Conservation (phyloP, 108 stramenopile species). For the Pelagomonas calceolata region DNA sequence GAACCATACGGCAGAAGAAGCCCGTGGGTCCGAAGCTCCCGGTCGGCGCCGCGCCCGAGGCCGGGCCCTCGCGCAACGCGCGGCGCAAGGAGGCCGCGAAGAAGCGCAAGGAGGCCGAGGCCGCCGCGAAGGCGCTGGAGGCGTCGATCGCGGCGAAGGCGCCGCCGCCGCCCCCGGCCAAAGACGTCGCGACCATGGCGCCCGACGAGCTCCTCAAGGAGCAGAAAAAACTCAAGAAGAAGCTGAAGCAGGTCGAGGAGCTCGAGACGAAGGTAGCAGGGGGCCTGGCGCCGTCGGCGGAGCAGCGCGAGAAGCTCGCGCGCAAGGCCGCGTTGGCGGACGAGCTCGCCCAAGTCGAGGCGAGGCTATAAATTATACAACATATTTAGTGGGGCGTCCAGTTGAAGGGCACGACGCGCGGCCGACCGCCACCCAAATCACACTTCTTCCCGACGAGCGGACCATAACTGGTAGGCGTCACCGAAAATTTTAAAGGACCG, state of each 20-base stretch:
- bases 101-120: constrained; percentile 21
- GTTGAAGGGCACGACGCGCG: too few species aligned
- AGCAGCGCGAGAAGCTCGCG: too few species aligned
- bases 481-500: constrained; percentile 31
- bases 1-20: too few species aligned
- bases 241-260: constrained; percentile 25
- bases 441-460: constrained; percentile 16
- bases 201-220: constrained; percentile 22
- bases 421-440: too few species aligned
- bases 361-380: too few species aligned
- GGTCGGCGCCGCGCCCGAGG: too few species aligned
- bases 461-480: constrained; percentile 16
- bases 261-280: constrained; percentile 19
- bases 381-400: too few species aligned
- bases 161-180: constrained; percentile 21
- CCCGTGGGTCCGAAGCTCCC: too few species aligned
- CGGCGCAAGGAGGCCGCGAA: constrained; percentile 18
- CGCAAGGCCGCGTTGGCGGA: too few species aligned
- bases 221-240: constrained; percentile 21
- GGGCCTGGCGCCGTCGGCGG: constrained; percentile 2
- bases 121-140: constrained; percentile 29
- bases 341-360: too few species aligned
- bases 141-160: constrained; percentile 38
- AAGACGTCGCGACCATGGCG: too few species aligned
- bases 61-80: constrained; percentile 29